These are phyloP conservation scores for Quercus gilva DNA, from an alignment of 306 rosid species.

Conservation along the genomic window DNA sequence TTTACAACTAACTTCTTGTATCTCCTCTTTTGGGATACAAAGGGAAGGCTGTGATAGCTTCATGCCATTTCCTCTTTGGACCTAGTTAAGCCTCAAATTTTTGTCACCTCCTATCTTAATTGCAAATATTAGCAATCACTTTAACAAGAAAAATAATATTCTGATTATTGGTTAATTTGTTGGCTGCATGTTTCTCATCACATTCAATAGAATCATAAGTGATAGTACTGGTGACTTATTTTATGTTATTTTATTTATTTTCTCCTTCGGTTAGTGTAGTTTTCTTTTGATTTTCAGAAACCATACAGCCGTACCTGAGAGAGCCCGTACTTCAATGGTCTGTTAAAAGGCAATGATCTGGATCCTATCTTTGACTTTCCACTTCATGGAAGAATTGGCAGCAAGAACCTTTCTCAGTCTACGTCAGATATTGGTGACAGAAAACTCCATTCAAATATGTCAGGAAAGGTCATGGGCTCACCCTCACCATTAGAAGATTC, in stretches of 20 bases:
- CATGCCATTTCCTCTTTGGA: no score
- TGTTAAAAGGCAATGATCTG: slow-evolving; percentile 25
- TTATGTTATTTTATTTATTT: no score
- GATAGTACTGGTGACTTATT: neutral
- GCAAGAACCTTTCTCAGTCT: slow-evolving; percentile 21
- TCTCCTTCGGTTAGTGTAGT: neutral
- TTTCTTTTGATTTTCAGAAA: slow-evolving; percentile 34
- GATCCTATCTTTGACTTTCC: slow-evolving; percentile 15
- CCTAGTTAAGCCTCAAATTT: neutral
- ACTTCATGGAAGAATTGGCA: neutral
- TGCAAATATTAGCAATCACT: neutral
- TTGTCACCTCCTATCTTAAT: neutral
- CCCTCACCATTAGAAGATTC: slow-evolving; percentile 29
- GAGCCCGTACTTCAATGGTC: slow-evolving; percentile 44
- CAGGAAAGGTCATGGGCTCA: slow-evolving; percentile 21
- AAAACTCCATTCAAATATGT: slow-evolving; percentile 13
- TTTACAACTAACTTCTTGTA: neutral
- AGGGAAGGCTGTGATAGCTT: no score
- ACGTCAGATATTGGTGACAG: slow-evolving; percentile 33
- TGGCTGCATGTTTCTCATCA: neutral
- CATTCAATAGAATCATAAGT: neutral
- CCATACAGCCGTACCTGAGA: slow-evolving; percentile 40
- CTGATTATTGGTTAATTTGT: neutral
- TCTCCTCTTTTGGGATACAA: neutral
- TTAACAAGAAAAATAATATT: neutral